A percentile compares a stretch with the other conserved stretches of the same genome.
Conservation (phyloP, 495 filamentous ascomycete genomes). For the Penicillium cataractarum region DNA sequence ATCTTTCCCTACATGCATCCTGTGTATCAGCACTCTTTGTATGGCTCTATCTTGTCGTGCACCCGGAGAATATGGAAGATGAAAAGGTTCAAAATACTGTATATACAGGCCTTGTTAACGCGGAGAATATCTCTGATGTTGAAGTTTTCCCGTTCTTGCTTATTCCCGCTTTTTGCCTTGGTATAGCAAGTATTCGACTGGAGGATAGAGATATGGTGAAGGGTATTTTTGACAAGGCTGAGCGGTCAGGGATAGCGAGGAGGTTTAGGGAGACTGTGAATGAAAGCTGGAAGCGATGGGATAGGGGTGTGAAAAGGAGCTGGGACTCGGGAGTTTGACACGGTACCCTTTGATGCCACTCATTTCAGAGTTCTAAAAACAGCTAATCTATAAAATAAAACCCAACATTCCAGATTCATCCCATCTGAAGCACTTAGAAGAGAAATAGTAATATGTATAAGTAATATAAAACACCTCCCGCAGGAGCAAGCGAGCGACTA, state of each 20-base stretch:
- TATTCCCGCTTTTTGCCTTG: constrained; percentile 12
- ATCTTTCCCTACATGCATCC: constrained; percentile 7
- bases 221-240: constrained; percentile 1
- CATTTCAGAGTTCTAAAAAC: no score
- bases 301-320: constrained; percentile 10
- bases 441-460: constrained; percentile 1
- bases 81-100: constrained; percentile 7
- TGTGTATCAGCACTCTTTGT: constrained; percentile 9
- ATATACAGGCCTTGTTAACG: constrained; percentile 5
- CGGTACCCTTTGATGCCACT: no score
- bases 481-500: constrained; percentile 18
- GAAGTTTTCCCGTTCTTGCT: constrained; percentile 3
- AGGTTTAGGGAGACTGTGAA: not conserved
- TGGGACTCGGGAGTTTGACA: constrained; percentile 2
- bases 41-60: constrained; percentile 12
- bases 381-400: no score
- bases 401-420: not conserved
- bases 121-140: not conserved
- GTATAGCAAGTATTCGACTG: constrained; percentile 1
- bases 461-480: constrained; percentile 15
- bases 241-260: constrained; percentile 5
- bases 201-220: constrained; percentile 7
- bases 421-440: not conserved
- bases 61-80: constrained; percentile 8
- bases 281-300: constrained; percentile 1